Conservation (phyloP, 176 grass and related monocot genomes). For the Rhynchospora tenuis region DNA sequence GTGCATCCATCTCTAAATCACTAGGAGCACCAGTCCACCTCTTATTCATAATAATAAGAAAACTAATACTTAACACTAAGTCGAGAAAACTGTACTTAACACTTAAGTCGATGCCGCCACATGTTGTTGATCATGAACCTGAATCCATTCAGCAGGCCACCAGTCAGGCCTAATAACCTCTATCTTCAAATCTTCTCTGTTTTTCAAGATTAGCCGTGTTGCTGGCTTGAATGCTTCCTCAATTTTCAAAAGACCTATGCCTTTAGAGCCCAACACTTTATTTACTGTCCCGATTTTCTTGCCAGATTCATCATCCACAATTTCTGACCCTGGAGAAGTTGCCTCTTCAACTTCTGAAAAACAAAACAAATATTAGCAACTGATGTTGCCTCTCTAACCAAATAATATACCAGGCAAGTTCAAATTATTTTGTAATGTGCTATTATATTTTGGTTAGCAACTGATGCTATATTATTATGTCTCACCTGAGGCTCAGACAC, state of each 20-base stretch:
- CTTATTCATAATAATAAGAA: neutral
- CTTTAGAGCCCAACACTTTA: constrained; percentile 46
- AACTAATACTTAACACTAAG: neutral
- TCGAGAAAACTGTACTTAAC: too few species aligned
- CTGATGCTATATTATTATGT: too few species aligned
- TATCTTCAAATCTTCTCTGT: constrained; percentile 37
- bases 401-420: neutral
- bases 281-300: constrained; percentile 69
- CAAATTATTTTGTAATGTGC: neutral
- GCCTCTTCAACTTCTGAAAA: constrained; percentile 52
- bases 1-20: neutral
- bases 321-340: constrained; percentile 51
- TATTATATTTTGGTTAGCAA: neutral
- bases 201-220: constrained; percentile 29
- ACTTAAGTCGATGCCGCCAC: constrained; percentile 28
- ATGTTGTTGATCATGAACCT: constrained; percentile 34
- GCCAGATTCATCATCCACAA: constrained; percentile 37
- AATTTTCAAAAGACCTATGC: constrained; percentile 60
- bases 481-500: too few species aligned
- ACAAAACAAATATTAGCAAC: neutral
- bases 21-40: neutral
- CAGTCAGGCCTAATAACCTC: constrained; percentile 61
- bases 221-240: constrained; percentile 47
- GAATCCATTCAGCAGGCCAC: constrained; percentile 88
- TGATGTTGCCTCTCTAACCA: neutral